Evolutionary conservation across 2,329 filamentous ascomycete genomes (phyloP).

Genomic region (Alternaria metachromatica): DNA sequence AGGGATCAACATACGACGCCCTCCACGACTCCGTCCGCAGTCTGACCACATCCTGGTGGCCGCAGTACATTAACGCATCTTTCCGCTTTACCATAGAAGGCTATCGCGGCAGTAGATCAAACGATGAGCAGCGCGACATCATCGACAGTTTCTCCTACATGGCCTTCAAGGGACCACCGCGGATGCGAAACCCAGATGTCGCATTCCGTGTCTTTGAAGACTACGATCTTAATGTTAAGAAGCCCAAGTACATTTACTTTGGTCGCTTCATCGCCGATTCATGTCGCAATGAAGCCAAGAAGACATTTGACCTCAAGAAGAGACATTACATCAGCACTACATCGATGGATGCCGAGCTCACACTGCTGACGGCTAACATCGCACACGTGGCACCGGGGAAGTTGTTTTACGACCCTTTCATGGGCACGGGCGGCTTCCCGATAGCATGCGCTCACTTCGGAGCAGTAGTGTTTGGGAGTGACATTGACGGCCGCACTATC

Average conservation of each 20-base stretch:
- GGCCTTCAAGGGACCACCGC: slow-evolving; percentile 77
- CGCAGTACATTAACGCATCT: slow-evolving; percentile 65
- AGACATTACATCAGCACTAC: slow-evolving; percentile 93
- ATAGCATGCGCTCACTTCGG: slow-evolving; percentile 91
- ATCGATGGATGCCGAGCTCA: slow-evolving; percentile 95
- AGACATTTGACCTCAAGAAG: slow-evolving; percentile 89
- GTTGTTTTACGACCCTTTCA: slow-evolving; percentile 92
- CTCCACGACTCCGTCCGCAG: slow-evolving; percentile 71
- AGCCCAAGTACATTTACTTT: slow-evolving; percentile 69
- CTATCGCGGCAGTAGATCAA: slow-evolving; percentile 76
- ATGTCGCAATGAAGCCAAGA: slow-evolving; percentile 68
- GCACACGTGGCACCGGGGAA: slow-evolving; percentile 82
- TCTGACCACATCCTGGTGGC: slow-evolving; percentile 70
- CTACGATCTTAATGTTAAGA: slow-evolving; percentile 65
- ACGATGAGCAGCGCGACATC: slow-evolving; percentile 69
- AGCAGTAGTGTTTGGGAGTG: slow-evolving; percentile 80
- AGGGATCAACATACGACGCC: slow-evolving; percentile 68
- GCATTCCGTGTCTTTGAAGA: slow-evolving; percentile 85
- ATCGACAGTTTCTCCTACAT: slow-evolving; percentile 85
- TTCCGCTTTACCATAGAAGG: slow-evolving; percentile 87
- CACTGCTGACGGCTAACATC: slow-evolving; percentile 90
- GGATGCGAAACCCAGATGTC: slow-evolving; percentile 71
- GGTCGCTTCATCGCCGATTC: slow-evolving; percentile 74
- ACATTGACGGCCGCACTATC: slow-evolving; percentile 91
- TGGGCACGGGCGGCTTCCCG: slow-evolving; percentile 92